Evolutionary conservation across 2,329 filamentous ascomycete genomes (phyloP).

Genomic region (Cercospora zeae-maydis): DNA sequence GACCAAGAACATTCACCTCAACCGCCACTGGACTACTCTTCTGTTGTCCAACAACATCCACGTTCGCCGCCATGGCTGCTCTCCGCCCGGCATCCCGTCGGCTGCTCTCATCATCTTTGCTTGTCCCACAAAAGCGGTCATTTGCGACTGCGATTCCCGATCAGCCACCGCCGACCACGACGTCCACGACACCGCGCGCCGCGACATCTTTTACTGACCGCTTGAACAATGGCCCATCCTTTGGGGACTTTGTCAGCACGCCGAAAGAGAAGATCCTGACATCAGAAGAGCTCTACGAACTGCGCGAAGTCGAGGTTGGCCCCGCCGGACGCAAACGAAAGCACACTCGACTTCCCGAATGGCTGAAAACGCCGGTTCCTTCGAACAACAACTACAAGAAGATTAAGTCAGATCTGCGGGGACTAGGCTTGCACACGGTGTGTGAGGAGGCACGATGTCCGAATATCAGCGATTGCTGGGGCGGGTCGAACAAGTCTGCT

Average conservation of each 20-base stretch:
- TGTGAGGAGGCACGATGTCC: slow-evolving; percentile 97
- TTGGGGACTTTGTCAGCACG: slow-evolving; percentile 59
- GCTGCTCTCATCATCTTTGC: slow-evolving; percentile 20
- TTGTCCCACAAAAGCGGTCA: slow-evolving; percentile 37
- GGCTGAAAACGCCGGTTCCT: slow-evolving; percentile 95
- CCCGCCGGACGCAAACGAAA: slow-evolving; percentile 61
- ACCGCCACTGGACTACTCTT: slow-evolving; percentile 1
- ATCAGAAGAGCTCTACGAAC: slow-evolving; percentile 55
- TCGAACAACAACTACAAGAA: slow-evolving; percentile 83
- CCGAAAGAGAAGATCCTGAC: slow-evolving; percentile 39
- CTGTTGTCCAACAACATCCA: neutral
- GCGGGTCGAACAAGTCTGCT: slow-evolving; percentile 78
- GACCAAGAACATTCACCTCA: neutral
- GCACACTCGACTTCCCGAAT: slow-evolving; percentile 75
- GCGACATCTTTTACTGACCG: slow-evolving; percentile 59
- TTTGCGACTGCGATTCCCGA: slow-evolving; percentile 46
- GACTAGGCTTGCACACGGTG: slow-evolving; percentile 86
- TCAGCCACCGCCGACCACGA: slow-evolving; percentile 34
- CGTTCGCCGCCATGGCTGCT: slow-evolving; percentile 18
- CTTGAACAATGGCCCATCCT: slow-evolving; percentile 62
- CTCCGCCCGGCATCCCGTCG: slow-evolving; percentile 20
- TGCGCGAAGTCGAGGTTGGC: slow-evolving; percentile 60
- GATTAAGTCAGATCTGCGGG: slow-evolving; percentile 89
- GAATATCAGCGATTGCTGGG: slow-evolving; percentile 98
- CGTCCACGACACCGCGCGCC: slow-evolving; percentile 38